phyloP scores from a whole-genome alignment of 2,329 filamentous ascomycete genomes.

The Tolypocladium tropicale region DNA sequence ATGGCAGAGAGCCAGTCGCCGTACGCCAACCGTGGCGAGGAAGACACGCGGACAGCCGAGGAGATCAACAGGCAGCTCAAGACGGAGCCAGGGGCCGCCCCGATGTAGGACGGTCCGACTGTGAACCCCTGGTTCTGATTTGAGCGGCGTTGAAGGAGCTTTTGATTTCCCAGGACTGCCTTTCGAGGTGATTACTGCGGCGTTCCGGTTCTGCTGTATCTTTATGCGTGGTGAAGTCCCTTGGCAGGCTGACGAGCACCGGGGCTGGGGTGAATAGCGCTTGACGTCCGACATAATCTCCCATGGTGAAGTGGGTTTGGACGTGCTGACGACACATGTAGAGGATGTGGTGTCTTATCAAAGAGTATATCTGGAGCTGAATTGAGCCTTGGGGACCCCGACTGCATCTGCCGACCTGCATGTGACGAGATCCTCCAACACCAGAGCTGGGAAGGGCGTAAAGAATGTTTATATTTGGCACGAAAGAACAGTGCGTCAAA shows the following conservation, averaged over 20 bases:
- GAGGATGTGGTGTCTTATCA: background rate
- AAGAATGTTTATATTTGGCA: background rate
- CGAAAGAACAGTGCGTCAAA: background rate
- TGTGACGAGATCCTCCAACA: background rate
- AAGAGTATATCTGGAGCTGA: background rate
- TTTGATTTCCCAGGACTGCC: background rate
- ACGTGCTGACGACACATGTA: background rate
- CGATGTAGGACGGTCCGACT: constrained; percentile 9
- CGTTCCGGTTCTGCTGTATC: background rate
- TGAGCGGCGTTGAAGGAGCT: constrained; percentile 2
- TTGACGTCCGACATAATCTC: too few relatives aligned
- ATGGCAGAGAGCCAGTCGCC: constrained; percentile 23
- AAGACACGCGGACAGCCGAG: constrained; percentile 37
- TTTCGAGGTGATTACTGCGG: background rate
- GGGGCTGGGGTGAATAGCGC: too few relatives aligned
- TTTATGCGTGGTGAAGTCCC: background rate
- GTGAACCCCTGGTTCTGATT: background rate
- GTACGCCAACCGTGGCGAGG: constrained; percentile 23
- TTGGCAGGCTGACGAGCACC: too few relatives aligned
- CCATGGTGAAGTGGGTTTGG: background rate
- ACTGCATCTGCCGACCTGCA: background rate
- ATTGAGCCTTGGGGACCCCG: background rate
- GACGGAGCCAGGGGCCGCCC: constrained; percentile 18
- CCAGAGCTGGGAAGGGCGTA: background rate
- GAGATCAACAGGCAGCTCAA: constrained; percentile 46